A percentile compares a stretch with the other conserved stretches of the same genome.
Conservation (phyloP, 768 basidiomycete genomes). For the Stropharia rugosoannulata region DNA sequence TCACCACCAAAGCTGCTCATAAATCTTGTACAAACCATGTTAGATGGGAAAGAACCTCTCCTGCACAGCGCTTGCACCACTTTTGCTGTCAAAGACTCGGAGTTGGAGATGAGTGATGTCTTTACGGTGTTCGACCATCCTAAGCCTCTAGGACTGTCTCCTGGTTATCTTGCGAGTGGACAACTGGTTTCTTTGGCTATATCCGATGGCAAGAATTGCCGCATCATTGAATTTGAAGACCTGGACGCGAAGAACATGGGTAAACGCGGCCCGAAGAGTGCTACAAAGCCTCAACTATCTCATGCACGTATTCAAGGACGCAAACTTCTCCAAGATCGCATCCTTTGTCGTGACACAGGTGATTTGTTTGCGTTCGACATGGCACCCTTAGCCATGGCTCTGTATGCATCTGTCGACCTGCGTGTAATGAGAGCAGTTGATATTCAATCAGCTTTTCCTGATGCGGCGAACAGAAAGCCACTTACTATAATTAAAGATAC, state of each 20-base stretch:
- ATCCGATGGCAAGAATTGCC: constrained; percentile 33
- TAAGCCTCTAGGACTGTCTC: constrained; percentile 48
- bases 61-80: constrained; percentile 15
- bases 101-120: constrained; percentile 18
- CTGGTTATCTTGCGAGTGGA: constrained; percentile 44
- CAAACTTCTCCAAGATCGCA: constrained; percentile 32
- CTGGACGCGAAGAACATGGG: constrained; percentile 12
- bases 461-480: constrained; percentile 35
- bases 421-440: constrained; percentile 52
- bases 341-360: constrained; percentile 44
- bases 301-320: constrained; percentile 20
- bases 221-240: constrained; percentile 33
- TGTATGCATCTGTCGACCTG: constrained; percentile 41
- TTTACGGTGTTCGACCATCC: constrained; percentile 32
- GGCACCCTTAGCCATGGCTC: constrained; percentile 44
- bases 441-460: constrained; percentile 51
- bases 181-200: constrained; percentile 46
- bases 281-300: constrained; percentile 9
- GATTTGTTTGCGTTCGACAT: constrained; percentile 57
- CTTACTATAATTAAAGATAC: constrained; percentile 39
- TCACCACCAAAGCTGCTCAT: background rate
- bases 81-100: constrained; percentile 23
- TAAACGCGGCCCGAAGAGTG: constrained; percentile 8
- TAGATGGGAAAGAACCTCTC: background rate
- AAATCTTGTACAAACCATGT: background rate